phyloP scores from a whole-genome alignment of 495 filamentous ascomycete species.

The Poronia punctata region DNA sequence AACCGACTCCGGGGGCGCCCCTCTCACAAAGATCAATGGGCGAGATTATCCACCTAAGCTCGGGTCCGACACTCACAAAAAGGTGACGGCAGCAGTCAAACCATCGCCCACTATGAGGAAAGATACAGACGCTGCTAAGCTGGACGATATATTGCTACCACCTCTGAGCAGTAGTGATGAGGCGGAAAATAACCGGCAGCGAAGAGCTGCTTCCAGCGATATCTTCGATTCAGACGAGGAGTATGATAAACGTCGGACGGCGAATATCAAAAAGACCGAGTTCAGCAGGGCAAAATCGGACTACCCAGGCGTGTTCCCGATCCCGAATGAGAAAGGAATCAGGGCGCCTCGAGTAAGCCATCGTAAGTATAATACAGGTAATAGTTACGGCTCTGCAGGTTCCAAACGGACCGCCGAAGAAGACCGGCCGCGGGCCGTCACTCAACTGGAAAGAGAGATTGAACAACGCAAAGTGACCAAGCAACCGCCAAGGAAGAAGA shows the following conservation, averaged over 20 bases:
- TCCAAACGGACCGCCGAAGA: constrained; percentile 21
- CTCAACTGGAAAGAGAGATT: constrained; percentile 6
- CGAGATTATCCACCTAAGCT: not conserved
- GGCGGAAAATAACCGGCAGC: not conserved
- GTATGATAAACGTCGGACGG: constrained; percentile 3
- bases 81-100: too few species aligned
- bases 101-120: not conserved
- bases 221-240: constrained; percentile 15
- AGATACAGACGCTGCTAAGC: not conserved
- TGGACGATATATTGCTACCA: constrained; percentile 13
- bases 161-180: constrained; percentile 21
- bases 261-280: constrained; percentile 15
- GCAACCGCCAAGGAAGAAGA: too few species aligned
- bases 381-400: constrained; percentile 14
- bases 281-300: constrained; percentile 8
- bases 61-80: constrained; percentile 1
- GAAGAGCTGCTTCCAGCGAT: not conserved
- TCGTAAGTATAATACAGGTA: constrained; percentile 4
- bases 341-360: not conserved
- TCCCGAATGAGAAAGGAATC: too few species aligned
- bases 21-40: constrained; percentile 9
- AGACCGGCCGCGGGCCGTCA: not conserved
- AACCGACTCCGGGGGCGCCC: constrained; percentile 4
- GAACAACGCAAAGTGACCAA: constrained; percentile 1
- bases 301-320: not conserved